phyloP scores from a whole-genome alignment of 495 filamentous ascomycete species.

The Diplogelasinospora grovesii region DNA sequence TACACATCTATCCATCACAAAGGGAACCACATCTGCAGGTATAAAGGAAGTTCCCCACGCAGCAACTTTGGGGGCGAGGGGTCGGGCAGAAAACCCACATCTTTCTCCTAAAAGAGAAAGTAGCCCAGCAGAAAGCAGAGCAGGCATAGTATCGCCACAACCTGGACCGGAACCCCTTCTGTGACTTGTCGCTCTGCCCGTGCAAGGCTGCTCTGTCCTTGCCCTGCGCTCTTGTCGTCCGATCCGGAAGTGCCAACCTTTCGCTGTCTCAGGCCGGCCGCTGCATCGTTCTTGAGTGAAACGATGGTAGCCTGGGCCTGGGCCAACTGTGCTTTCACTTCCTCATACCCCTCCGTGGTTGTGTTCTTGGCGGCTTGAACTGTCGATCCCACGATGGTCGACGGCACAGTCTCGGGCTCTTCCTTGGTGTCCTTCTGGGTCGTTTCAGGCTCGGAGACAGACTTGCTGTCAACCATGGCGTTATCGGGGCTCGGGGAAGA shows the following conservation, averaged over 20 bases:
- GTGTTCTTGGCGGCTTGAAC: constrained; percentile 33
- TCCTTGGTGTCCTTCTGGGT: constrained; percentile 36
- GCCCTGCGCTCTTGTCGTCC: constrained; percentile 36
- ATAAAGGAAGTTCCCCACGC: neutral
- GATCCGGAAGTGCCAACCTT: constrained; percentile 48
- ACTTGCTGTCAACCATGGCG: constrained; percentile 8
- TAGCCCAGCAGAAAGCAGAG: constrained; percentile 89
- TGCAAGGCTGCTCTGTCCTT: constrained; percentile 41
- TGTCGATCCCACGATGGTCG: constrained; percentile 34
- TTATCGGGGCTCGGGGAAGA: constrained; percentile 21
- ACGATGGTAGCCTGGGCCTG: constrained; percentile 71
- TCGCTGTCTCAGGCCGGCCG: constrained; percentile 60
- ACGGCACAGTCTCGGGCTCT: constrained; percentile 26
- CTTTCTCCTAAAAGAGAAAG: constrained; percentile 67
- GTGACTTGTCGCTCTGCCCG: constrained; percentile 51
- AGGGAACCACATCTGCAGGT: constrained; percentile 2
- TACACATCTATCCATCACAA: constrained; percentile 8
- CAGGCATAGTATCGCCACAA: constrained; percentile 77
- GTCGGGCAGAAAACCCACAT: neutral
- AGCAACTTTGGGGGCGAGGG: neutral
- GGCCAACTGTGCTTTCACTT: constrained; percentile 64
- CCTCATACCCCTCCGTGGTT: constrained; percentile 44
- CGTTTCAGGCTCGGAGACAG: constrained; percentile 22
- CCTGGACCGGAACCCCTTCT: constrained; percentile 78
- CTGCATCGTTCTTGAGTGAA: constrained; percentile 57